Percentiles rank a stretch among this genome's conserved stretches.
Conservation (phyloP, 441 rosid species). For the Omphalea diandra region DNA sequence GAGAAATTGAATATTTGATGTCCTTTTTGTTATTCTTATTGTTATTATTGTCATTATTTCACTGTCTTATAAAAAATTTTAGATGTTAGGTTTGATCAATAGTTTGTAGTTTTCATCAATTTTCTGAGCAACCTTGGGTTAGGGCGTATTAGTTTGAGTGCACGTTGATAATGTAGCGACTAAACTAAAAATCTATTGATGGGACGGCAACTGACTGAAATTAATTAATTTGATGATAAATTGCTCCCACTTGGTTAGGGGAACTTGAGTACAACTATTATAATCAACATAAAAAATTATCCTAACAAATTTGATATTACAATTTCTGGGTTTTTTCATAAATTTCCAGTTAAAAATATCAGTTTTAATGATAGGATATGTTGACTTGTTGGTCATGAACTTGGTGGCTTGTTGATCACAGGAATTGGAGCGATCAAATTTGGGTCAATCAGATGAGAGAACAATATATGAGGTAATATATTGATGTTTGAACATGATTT, state of each 20-base stretch:
- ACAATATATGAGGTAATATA: slow-evolving; percentile 71
- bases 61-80: background rate
- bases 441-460: slow-evolving; percentile 74
- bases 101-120: background rate
- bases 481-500: slow-evolving; percentile 15
- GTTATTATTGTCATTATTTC: too few species aligned
- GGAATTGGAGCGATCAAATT: slow-evolving; percentile 64
- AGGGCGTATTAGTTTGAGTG: background rate
- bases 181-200: background rate
- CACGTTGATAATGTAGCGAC: background rate
- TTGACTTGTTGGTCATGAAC: background rate
- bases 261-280: background rate
- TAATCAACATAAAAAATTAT: background rate
- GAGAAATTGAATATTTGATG: background rate
- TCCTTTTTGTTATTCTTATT: background rate
- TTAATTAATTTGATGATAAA: background rate
- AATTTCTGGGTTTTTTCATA: background rate
- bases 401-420: slow-evolving; percentile 23
- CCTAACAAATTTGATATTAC: background rate
- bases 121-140: background rate
- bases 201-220: background rate
- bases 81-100: background rate
- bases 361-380: background rate
- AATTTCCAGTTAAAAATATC: background rate
- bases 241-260: background rate